A percentile compares a stretch with the other conserved stretches of the same genome.
phyloP scores from a whole-genome alignment of 2,329 filamentous ascomycete species.

The Coniochaeta pulveracea region DNA sequence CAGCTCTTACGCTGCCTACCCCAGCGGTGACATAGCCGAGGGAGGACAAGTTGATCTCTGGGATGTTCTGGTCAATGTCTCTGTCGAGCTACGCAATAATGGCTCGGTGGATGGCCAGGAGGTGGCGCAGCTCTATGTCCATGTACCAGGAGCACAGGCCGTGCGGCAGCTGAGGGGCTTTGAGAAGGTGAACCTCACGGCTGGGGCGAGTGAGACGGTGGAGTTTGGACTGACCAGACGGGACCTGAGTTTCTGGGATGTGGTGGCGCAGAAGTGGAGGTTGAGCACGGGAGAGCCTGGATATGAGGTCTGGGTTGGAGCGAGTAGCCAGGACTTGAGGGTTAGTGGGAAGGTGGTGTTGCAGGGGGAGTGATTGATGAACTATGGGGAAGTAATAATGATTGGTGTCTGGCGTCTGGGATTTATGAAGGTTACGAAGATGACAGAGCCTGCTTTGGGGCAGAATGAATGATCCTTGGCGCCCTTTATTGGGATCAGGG shows the following conservation, averaged over 20 bases:
- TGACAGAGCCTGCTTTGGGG: too few species aligned
- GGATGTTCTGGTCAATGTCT: conserved; percentile 29
- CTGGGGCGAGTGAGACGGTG: conserved; percentile 30
- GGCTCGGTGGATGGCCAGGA: conserved; percentile 31
- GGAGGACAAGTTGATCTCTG: conserved; percentile 36
- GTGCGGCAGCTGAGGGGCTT: conserved; percentile 54
- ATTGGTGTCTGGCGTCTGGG: too few species aligned
- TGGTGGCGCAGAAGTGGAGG: conserved; percentile 47
- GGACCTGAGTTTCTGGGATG: conserved; percentile 58
- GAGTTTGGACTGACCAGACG: conserved; percentile 45
- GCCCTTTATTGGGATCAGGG: too few species aligned
- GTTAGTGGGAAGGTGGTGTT: conserved; percentile 23
- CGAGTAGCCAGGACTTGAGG: conserved; percentile 33
- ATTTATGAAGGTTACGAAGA: too few species aligned
- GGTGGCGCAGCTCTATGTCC: conserved; percentile 35
- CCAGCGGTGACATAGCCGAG: conserved; percentile 24
- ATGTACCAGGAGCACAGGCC: conserved; percentile 32
- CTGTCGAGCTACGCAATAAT: conserved; percentile 27
- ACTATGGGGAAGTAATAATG: too few species aligned
- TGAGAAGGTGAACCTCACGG: conserved; percentile 42
- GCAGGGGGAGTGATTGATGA: too few species aligned
- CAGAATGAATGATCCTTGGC: too few species aligned
- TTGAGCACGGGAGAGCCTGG: conserved; percentile 31
- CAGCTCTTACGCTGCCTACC: conserved; percentile 17
- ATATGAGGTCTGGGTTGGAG: conserved; percentile 31